phyloP scores from a whole-genome alignment of 306 rosid species.

The Prunus mume region DNA sequence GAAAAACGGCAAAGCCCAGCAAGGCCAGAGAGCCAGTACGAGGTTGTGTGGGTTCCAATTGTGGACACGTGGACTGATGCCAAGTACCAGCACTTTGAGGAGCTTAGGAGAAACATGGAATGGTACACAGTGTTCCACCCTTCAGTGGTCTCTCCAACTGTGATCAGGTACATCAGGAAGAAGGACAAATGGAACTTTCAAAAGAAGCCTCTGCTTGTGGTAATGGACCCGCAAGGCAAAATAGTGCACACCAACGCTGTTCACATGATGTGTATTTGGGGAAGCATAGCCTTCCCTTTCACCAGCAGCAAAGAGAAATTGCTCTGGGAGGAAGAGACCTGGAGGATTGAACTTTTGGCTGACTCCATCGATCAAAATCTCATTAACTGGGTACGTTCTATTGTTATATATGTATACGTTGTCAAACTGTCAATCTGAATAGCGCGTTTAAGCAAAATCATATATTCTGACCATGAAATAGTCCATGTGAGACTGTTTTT shows the following conservation, averaged over 20 bases:
- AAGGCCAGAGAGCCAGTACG: conserved; percentile 44
- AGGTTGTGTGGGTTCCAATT: conserved; percentile 63
- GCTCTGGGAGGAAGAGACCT: conserved; percentile 52
- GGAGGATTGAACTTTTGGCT: conserved; percentile 52
- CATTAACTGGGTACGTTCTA: conserved; percentile 39
- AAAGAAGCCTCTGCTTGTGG: conserved; percentile 52
- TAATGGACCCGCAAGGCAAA: conserved; percentile 54
- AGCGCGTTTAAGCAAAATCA: background rate
- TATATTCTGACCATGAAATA: no score
- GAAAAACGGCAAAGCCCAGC: conserved; percentile 31
- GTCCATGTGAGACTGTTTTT: background rate
- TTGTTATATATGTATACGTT: background rate
- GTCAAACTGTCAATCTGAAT: background rate
- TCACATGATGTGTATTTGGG: conserved; percentile 76
- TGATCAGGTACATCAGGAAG: conserved; percentile 44
- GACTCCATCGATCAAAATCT: conserved; percentile 39
- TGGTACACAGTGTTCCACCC: conserved; percentile 56
- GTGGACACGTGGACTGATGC: conserved; percentile 27
- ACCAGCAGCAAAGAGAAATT: conserved; percentile 42
- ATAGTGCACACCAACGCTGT: conserved; percentile 55
- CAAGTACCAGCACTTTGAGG: conserved; percentile 22
- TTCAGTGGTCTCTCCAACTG: conserved; percentile 30
- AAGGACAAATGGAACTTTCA: conserved; percentile 47
- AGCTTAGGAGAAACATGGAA: conserved; percentile 32
- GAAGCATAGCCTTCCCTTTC: conserved; percentile 65